Evolutionary conservation across 257 asterid genomes (phyloP), one percentile per base, ranked within the genome.

Genomic region (Capsicum rhomboideum): DNA sequence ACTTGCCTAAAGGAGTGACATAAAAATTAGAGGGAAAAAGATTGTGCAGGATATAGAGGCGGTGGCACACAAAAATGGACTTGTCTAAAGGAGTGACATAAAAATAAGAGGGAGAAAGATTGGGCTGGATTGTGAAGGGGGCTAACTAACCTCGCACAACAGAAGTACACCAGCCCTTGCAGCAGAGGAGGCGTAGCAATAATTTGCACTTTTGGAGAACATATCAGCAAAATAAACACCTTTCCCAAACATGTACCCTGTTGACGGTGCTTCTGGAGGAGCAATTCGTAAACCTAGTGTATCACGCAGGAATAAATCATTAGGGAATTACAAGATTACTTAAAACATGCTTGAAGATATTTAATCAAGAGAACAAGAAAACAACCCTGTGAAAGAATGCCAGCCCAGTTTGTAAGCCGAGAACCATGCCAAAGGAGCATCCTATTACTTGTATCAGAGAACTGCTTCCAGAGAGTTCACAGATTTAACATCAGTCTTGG

Each of bases 381-480:
- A 82, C 61, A 77, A 94, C 99, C 98, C 93, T 94, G 98, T 71
- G 99, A 92, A 56, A 96, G 90, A 88, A 96, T 96, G 79, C 99
- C 99, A 14, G 95, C 87, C 99, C 98, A 96, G 88, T 96, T 96
- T 82, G 98, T 89, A 83, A 96, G 98, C 53, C 99, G 92, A 74
- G 99, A 96, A 67, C 99, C 99, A 86, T 96, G 99, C 98, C 99
- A 96, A 71, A 96, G 87, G 84, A 94, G 99, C 98, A 96, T 93
- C 90, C 96, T 93, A 86, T 96, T 96, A 85, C 90, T 85, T 1
- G 90, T 86, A 64, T 71, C 67, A 23, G 92, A 86, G 80, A 93
- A 96, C 98, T 96, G 94, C 67, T 58, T 75, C 79, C 85, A 83
- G 49, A 86, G 74, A 84, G 14, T 26, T 66, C 59, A 86, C 49